phyloP scores from a whole-genome alignment of 495 filamentous ascomycete genomes.

The Cryomyces minteri region DNA sequence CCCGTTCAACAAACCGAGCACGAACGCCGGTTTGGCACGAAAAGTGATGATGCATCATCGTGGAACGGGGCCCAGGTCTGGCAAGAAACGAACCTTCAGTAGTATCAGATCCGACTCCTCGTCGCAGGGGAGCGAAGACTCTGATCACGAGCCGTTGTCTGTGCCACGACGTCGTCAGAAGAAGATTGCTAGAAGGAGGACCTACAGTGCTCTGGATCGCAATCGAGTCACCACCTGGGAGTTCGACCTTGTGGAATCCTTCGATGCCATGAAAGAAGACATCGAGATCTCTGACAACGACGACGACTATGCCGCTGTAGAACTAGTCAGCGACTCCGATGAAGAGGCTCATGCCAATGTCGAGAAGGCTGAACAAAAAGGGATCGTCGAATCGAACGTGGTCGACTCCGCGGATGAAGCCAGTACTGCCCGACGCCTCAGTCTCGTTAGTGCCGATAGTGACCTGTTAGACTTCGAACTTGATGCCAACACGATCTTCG shows the following conservation, averaged over 20 bases:
- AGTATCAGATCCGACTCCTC: background rate
- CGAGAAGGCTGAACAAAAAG: background rate
- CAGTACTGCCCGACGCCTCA: too few relatives aligned
- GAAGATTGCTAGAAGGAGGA: background rate
- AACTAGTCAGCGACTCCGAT: background rate
- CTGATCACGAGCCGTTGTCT: background rate
- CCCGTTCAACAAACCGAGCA: background rate
- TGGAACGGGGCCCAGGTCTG: background rate
- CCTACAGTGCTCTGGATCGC: background rate
- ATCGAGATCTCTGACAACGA: background rate
- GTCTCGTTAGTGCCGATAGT: too few relatives aligned
- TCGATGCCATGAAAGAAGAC: too few relatives aligned
- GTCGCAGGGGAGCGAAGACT: background rate
- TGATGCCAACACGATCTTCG: too few relatives aligned
- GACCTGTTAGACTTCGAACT: too few relatives aligned
- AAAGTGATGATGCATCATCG: background rate
- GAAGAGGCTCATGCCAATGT: background rate
- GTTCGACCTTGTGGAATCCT: too few relatives aligned
- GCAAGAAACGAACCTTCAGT: background rate
- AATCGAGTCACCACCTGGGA: background rate
- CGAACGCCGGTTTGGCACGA: background rate
- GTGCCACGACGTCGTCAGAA: background rate
- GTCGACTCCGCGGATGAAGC: too few relatives aligned
- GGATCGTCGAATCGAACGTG: background rate
- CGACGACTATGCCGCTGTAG: background rate